A percentile compares a stretch with the other conserved stretches of the same genome.
These are phyloP conservation scores for Nakazawaea wickerhamii DNA, from an alignment of 805 yeast species.

Conservation along the genomic window DNA sequence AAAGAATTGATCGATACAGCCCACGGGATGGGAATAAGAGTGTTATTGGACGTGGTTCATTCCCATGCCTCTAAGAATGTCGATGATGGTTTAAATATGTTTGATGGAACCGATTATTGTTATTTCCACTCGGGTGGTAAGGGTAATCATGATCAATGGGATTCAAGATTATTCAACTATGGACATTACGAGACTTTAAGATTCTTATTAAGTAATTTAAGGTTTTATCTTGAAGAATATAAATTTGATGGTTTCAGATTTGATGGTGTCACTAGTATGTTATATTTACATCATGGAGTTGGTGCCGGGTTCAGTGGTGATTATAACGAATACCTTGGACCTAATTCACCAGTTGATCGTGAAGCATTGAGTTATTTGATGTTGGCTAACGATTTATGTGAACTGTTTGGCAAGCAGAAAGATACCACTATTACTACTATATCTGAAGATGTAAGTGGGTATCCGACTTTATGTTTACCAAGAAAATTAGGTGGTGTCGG, in stretches of 20 bases:
- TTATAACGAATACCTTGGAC: conserved; percentile 83
- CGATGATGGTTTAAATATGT: conserved; percentile 85
- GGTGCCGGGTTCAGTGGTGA: conserved; percentile 88
- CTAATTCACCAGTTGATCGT: conserved; percentile 68
- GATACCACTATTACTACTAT: conserved; percentile 51
- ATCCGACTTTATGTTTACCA: conserved; percentile 89
- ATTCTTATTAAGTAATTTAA: conserved; percentile 77
- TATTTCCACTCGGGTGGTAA: conserved; percentile 84
- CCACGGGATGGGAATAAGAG: conserved; percentile 81
- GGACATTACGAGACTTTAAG: conserved; percentile 88
- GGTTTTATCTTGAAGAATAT: conserved; percentile 77
- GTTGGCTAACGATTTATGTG: conserved; percentile 81
- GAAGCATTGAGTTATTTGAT: conserved; percentile 85
- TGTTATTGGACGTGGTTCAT: conserved; percentile 87
- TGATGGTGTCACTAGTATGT: conserved; percentile 95
- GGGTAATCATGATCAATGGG: conserved; percentile 93
- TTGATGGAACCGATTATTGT: conserved; percentile 94
- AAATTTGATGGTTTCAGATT: conserved; percentile 93
- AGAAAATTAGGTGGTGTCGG: conserved; percentile 81
- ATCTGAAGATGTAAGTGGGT: conserved; percentile 97
- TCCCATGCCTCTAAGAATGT: conserved; percentile 95
- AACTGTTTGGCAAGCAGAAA: conserved; percentile 39
- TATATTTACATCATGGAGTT: conserved; percentile 87
- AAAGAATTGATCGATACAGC: conserved; percentile 89
- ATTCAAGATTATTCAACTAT: conserved; percentile 89